phyloP scores from a whole-genome alignment of 2,329 filamentous ascomycete species.

The Cordyceps militaris region DNA sequence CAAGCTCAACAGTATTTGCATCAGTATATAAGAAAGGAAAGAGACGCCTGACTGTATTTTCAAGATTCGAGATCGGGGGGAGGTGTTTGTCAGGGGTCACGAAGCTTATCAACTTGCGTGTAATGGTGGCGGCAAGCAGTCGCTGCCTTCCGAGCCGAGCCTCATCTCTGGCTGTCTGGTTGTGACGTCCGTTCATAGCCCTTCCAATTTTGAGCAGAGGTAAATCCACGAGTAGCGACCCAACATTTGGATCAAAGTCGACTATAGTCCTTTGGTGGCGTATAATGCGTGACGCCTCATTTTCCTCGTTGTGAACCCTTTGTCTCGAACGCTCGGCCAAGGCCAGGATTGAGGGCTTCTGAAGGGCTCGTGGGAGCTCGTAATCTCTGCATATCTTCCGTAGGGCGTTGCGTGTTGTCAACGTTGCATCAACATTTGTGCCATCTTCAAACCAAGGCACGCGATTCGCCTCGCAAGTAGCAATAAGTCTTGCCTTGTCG shows the following conservation, averaged over 20 bases:
- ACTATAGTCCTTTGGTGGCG: slow-evolving; percentile 37
- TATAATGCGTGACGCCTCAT: slow-evolving; percentile 50
- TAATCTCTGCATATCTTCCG: slow-evolving; percentile 56
- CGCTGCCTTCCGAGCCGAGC: slow-evolving; percentile 30
- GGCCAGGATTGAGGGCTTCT: slow-evolving; percentile 54
- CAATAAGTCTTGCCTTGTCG: slow-evolving; percentile 64
- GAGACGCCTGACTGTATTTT: slow-evolving; percentile 38
- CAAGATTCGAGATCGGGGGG: slow-evolving; percentile 36
- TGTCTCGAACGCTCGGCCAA: slow-evolving; percentile 48
- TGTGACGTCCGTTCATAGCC: neutral
- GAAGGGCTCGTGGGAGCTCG: slow-evolving; percentile 62
- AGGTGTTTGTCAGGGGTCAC: slow-evolving; percentile 42
- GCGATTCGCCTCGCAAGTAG: slow-evolving; percentile 62
- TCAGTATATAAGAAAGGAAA: slow-evolving; percentile 37
- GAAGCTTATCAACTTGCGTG: slow-evolving; percentile 42
- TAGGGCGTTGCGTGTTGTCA: slow-evolving; percentile 77
- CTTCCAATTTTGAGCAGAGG: slow-evolving; percentile 25
- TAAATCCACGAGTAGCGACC: slow-evolving; percentile 40
- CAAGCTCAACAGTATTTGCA: slow-evolving; percentile 9
- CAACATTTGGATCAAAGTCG: slow-evolving; percentile 40
- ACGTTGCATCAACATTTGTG: slow-evolving; percentile 70
- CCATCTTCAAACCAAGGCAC: slow-evolving; percentile 76
- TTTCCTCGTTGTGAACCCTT: slow-evolving; percentile 38
- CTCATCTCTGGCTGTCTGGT: slow-evolving; percentile 19
- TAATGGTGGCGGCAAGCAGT: slow-evolving; percentile 37